These are phyloP conservation scores for Scleromitrula shiraiana DNA, from an alignment of 2,329 filamentous ascomycete species.

Conservation along the genomic window DNA sequence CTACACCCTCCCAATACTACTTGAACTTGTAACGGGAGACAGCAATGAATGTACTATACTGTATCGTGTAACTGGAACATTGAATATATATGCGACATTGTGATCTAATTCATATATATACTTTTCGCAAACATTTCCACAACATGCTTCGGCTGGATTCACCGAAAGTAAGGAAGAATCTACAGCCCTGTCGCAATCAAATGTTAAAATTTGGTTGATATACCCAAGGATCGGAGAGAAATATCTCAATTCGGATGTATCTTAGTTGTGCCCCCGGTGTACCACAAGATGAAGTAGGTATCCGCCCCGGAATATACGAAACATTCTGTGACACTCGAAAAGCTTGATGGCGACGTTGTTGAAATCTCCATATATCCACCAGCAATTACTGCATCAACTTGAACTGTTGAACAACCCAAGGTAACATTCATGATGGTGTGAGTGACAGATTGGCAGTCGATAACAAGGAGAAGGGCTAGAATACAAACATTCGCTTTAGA, in stretches of 20 bases:
- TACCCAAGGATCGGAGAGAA: constrained; percentile 5
- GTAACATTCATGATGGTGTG: background rate
- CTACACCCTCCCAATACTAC: background rate
- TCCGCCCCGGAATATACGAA: constrained; percentile 10
- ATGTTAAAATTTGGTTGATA: background rate
- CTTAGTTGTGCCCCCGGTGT: constrained; percentile 1
- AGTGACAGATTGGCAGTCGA: constrained; percentile 4
- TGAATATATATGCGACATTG: no score
- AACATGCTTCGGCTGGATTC: constrained; percentile 2
- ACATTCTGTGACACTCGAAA: constrained; percentile 6
- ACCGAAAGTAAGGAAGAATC: background rate
- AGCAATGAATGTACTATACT: background rate
- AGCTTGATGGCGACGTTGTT: background rate
- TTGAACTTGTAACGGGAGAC: constrained; percentile 5
- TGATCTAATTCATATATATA: no score
- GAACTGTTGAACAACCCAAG: background rate
- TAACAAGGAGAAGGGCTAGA: background rate
- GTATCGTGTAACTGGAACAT: constrained; percentile 6
- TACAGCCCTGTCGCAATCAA: background rate
- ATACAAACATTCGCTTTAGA: no score
- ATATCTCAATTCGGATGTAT: background rate
- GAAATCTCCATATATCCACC: background rate
- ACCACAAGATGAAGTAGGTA: constrained; percentile 11
- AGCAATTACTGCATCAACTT: no score
- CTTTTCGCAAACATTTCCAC: constrained; percentile 3